These are phyloP conservation scores for Lasiosphaeria ovina DNA, from an alignment of 495 filamentous ascomycete genomes.

Conservation along the genomic window DNA sequence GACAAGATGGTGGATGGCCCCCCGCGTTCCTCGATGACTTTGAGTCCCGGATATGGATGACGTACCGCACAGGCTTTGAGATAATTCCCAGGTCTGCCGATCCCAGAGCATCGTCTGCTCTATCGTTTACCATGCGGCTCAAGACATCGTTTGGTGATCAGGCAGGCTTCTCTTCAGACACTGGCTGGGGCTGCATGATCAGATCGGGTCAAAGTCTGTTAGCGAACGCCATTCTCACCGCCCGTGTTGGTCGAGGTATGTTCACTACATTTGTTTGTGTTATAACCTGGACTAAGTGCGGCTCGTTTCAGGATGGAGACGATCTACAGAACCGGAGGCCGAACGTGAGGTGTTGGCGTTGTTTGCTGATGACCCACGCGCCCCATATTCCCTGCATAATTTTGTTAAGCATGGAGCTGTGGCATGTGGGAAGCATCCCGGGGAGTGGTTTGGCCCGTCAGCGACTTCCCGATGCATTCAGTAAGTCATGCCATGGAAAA, in stretches of 20 bases:
- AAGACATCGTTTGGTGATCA: constrained; percentile 77
- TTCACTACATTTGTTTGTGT: constrained; percentile 6
- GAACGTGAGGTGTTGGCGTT: constrained; percentile 74
- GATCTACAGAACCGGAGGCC: constrained; percentile 53
- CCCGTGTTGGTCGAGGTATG: constrained; percentile 78
- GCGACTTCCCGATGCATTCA: constrained; percentile 95
- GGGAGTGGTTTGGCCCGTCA: constrained; percentile 99
- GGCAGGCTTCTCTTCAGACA: constrained; percentile 86
- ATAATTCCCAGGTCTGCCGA: constrained; percentile 78
- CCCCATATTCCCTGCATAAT: constrained; percentile 91
- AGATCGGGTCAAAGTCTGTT: constrained; percentile 90
- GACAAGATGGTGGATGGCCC: constrained; percentile 72
- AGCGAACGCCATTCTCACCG: constrained; percentile 73
- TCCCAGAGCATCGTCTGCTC: constrained; percentile 61
- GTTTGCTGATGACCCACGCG: constrained; percentile 83
- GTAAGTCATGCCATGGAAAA: constrained; percentile 51
- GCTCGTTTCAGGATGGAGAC: constrained; percentile 68
- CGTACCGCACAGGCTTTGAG: constrained; percentile 86
- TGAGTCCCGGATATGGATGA: constrained; percentile 93
- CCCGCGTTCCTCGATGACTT: constrained; percentile 85
- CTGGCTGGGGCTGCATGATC: constrained; percentile 99
- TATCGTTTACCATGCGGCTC: constrained; percentile 84
- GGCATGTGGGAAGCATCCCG: constrained; percentile 90
- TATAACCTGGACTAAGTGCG: background rate
- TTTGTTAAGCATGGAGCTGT: constrained; percentile 87